These are phyloP conservation scores for Boletus speciosus DNA, from an alignment of 768 basidiomycete genomes.

Conservation along the genomic window DNA sequence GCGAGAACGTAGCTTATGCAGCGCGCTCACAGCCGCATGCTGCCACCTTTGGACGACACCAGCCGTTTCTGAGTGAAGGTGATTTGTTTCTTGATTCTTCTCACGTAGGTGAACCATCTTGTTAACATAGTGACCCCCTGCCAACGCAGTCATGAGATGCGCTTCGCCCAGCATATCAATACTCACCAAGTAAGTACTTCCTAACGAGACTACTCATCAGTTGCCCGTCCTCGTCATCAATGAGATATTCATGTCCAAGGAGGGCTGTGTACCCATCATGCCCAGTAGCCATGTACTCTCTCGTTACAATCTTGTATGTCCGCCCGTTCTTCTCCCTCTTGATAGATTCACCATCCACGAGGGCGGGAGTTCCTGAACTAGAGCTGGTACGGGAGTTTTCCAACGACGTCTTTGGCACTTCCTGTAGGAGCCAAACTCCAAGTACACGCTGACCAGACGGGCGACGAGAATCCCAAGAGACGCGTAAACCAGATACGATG, in stretches of 20 bases:
- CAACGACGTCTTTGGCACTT: constrained; percentile 22
- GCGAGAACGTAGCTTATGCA: constrained; percentile 46
- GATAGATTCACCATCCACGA: constrained; percentile 53
- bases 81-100: constrained; percentile 25
- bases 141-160: constrained; percentile 9
- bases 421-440: constrained; percentile 61
- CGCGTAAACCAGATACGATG: constrained; percentile 76
- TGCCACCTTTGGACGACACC: constrained; percentile 50
- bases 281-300: constrained; percentile 80
- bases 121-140: constrained; percentile 75
- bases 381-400: constrained; percentile 19
- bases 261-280: constrained; percentile 80
- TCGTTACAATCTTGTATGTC: constrained; percentile 78
- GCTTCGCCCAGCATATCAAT: background rate
- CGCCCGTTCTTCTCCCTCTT: constrained; percentile 48
- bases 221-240: constrained; percentile 82
- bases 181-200: constrained; percentile 75
- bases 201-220: constrained; percentile 77
- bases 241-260: constrained; percentile 59
- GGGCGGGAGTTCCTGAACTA: constrained; percentile 27
- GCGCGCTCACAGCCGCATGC: constrained; percentile 38
- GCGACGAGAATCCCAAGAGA: constrained; percentile 81
- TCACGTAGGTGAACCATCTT: constrained; percentile 45
- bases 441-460: constrained; percentile 70
- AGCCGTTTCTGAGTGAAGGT: constrained; percentile 44